These are phyloP conservation scores for Metschnikowia matae DNA, from an alignment of 805 yeast species.

Conservation along the genomic window DNA sequence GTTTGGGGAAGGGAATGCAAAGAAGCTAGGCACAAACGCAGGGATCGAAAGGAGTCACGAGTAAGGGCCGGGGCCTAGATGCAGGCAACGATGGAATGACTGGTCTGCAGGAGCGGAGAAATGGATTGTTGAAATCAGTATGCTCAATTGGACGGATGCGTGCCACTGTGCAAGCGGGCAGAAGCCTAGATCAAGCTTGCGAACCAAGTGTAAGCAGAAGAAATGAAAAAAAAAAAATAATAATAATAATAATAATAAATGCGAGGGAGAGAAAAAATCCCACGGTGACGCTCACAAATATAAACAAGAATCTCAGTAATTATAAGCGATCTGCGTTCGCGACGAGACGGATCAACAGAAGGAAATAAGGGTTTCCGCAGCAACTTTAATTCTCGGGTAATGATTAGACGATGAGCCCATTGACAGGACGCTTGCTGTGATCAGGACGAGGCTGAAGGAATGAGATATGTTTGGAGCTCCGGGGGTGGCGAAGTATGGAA, in stretches of 20 bases:
- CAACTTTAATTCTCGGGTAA: neutral
- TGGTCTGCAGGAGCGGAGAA: neutral
- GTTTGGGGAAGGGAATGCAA: neutral
- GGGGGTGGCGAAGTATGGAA: too few relatives aligned
- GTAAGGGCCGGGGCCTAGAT: neutral
- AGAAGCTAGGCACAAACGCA: conserved; percentile 2
- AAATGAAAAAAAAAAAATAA: neutral
- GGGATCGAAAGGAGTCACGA: neutral
- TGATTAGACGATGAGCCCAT: conserved; percentile 3
- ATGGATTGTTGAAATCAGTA: neutral
- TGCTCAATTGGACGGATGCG: neutral
- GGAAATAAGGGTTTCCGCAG: neutral
- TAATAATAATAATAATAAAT: neutral
- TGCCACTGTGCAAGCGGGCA: conserved; percentile 4
- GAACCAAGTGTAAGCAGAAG: neutral
- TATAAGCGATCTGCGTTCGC: conserved; percentile 6
- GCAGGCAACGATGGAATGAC: neutral
- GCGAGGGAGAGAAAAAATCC: neutral
- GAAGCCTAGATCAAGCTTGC: conserved; percentile 3
- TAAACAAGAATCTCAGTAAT: neutral
- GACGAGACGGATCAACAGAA: conserved; percentile 4
- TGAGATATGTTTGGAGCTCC: too few relatives aligned
- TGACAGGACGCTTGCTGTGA: neutral
- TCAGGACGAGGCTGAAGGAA: neutral
- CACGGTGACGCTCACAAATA: conserved; percentile 4